Percentiles rank a stretch among this genome's conserved stretches.
Evolutionary conservation across 345 rosid species (phyloP).

Genomic region (Camelina sativa): DNA sequence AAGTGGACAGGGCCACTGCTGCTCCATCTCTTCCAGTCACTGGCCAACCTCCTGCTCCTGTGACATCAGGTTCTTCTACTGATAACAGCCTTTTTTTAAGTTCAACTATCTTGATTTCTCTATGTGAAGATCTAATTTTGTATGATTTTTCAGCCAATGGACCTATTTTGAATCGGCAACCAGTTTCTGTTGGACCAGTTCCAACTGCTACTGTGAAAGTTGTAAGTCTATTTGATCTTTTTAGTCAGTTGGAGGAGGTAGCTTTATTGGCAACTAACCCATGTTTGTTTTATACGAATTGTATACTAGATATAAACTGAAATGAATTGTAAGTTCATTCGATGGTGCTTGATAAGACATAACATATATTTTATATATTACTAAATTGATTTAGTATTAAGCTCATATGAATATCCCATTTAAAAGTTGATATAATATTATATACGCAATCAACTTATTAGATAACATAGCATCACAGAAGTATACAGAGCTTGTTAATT

Average conservation of each 20-base stretch:
- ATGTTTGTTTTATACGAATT: conserved; percentile 3
- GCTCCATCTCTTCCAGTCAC: conserved; percentile 59
- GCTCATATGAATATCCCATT: conserved; percentile 21
- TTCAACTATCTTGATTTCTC: conserved; percentile 20
- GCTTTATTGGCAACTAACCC: conserved; percentile 16
- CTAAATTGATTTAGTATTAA: conserved; percentile 1
- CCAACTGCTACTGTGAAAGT: conserved; percentile 89
- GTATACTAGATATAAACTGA: neutral
- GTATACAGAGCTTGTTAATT: conserved; percentile 27
- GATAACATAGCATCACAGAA: conserved; percentile 1
- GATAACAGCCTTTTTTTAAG: conserved; percentile 10
- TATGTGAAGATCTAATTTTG: conserved; percentile 18
- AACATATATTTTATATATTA: neutral
- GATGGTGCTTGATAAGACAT: conserved; percentile 15
- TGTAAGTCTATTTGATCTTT: conserved; percentile 56
- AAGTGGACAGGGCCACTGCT: conserved; percentile 73
- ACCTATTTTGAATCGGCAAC: conserved; percentile 61
- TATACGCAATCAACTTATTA: neutral
- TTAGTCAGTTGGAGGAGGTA: conserved; percentile 21
- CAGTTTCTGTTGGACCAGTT: conserved; percentile 71
- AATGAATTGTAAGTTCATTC: conserved; percentile 1
- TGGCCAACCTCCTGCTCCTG: conserved; percentile 63
- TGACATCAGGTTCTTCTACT: conserved; percentile 63
- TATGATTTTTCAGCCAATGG: conserved; percentile 64
- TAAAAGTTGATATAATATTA: neutral